Conservation (phyloP, 139 green algal genomes). For the Haematococcus sp. region DNA sequence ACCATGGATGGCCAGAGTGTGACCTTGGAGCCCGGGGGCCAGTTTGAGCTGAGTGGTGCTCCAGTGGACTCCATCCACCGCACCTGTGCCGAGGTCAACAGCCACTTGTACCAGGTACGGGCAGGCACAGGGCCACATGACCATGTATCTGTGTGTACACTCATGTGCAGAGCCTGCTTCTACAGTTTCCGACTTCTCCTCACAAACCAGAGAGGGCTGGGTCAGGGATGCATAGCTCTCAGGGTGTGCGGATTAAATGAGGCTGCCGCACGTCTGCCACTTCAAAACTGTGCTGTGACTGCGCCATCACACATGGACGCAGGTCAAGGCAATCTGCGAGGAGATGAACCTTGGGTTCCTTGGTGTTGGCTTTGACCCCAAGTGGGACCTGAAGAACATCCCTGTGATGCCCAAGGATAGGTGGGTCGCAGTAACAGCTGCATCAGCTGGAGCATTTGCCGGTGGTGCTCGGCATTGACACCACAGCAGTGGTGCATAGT, state of each 20-base stretch:
- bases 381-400: slow-evolving; percentile 79
- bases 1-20: slow-evolving; percentile 84
- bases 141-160: too few species aligned
- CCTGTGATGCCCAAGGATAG: slow-evolving; percentile 94
- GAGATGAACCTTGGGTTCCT: slow-evolving; percentile 83
- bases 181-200: too few species aligned
- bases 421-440: slow-evolving; percentile 68
- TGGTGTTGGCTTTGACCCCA: slow-evolving; percentile 91
- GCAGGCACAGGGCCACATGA: neutral
- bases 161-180: neutral
- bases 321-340: slow-evolving; percentile 84
- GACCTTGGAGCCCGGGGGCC: slow-evolving; percentile 95
- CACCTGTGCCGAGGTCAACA: slow-evolving; percentile 95
- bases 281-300: too few species aligned
- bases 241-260: too few species aligned
- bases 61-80: slow-evolving; percentile 88
- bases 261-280: too few species aligned
- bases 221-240: too few species aligned
- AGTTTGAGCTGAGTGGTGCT: slow-evolving; percentile 96
- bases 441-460: slow-evolving; percentile 39
- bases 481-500: too few species aligned
- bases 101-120: slow-evolving; percentile 87
- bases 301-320: slow-evolving; percentile 1
- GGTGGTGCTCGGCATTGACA: neutral
- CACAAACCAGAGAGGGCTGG: too few species aligned